phyloP scores from a whole-genome alignment of 2,329 filamentous ascomycete species.

The Alternaria metachromatica region DNA sequence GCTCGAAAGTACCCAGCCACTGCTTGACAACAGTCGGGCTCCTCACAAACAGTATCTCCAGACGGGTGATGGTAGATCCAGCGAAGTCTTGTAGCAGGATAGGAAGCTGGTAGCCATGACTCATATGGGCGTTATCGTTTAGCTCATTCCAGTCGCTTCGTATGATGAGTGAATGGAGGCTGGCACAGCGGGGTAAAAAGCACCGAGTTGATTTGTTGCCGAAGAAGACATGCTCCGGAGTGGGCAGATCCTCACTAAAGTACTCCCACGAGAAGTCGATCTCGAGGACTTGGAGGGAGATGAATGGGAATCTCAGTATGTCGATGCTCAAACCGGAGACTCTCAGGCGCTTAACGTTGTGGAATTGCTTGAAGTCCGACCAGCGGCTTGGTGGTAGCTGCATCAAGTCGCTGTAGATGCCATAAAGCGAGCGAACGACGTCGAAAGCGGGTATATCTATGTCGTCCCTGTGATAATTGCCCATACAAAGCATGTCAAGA shows the following conservation, averaged over 20 bases:
- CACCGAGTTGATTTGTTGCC: background rate
- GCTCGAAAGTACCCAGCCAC: background rate
- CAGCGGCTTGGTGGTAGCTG: background rate
- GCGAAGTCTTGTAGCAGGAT: background rate
- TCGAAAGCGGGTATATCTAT: background rate
- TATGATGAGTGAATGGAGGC: background rate
- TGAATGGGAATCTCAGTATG: background rate
- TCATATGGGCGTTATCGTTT: background rate
- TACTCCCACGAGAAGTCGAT: background rate
- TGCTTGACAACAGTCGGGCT: background rate
- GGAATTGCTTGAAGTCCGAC: background rate
- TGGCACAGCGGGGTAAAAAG: background rate
- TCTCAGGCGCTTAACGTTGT: background rate
- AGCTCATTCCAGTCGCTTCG: background rate
- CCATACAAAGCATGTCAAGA: background rate
- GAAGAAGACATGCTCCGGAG: background rate
- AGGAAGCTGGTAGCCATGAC: background rate
- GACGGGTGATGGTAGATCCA: background rate
- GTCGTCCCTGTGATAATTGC: background rate
- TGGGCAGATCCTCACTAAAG: background rate
- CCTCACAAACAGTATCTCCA: background rate
- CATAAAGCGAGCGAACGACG: background rate
- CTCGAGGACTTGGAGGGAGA: background rate
- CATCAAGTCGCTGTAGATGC: background rate
- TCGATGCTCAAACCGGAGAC: background rate